Conservation (phyloP, 169 alveolate species). For the Plasmodium inui region DNA sequence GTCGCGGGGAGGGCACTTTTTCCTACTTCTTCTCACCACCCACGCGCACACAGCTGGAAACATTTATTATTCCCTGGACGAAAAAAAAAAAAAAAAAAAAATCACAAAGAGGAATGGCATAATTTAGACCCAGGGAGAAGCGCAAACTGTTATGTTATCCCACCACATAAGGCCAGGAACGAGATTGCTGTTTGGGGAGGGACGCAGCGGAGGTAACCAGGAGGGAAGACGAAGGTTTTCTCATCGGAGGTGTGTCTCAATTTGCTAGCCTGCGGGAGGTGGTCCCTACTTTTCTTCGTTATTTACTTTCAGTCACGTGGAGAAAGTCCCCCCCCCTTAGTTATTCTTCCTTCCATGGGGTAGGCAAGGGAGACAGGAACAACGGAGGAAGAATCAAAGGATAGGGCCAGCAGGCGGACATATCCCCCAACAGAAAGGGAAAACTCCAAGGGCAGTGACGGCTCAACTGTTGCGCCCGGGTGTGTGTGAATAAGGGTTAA, state of each 20-base stretch:
- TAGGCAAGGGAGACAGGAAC: not conserved
- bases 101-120: not conserved
- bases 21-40: not conserved
- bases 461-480: not conserved
- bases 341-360: no score
- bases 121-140: not conserved
- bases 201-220: not conserved
- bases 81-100: constrained; percentile 6
- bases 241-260: not conserved
- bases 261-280: not conserved
- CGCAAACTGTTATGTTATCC: not conserved
- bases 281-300: not conserved
- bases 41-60: not conserved
- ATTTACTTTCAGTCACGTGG: not conserved
- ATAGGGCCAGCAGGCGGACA: not conserved
- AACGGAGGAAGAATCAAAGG: not conserved
- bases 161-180: not conserved
- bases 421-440: not conserved
- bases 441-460: not conserved
- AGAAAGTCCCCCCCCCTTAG: not conserved
- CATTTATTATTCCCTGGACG: not conserved
- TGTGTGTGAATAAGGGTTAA: not conserved
- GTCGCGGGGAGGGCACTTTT: not conserved
- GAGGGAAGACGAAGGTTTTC: not conserved
- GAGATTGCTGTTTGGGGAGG: not conserved